Conservation (phyloP, 768 basidiomycete species). For the Nidularia pulvinata region DNA sequence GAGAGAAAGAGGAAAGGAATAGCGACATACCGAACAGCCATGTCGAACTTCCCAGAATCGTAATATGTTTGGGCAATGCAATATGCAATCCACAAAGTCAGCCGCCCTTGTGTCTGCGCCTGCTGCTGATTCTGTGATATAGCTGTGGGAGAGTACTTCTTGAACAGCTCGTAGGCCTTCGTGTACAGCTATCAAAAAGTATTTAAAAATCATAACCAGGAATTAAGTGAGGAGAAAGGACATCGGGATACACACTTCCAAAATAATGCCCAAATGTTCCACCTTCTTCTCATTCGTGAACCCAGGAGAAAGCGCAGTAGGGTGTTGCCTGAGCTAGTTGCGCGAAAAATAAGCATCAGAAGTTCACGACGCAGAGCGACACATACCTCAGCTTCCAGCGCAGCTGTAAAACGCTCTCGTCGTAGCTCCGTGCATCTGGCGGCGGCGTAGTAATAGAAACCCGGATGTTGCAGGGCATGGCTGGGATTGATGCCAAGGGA, state of each 20-base stretch:
- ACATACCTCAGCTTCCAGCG: slow-evolving; percentile 57
- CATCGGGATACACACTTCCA: slow-evolving; percentile 61
- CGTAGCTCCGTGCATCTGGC: slow-evolving; percentile 84
- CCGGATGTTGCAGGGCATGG: slow-evolving; percentile 86
- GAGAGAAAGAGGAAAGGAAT: neutral
- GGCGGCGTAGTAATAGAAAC: slow-evolving; percentile 90
- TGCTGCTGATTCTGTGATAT: slow-evolving; percentile 13
- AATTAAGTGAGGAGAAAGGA: too few species aligned
- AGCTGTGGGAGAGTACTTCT: slow-evolving; percentile 57
- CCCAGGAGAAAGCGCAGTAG: slow-evolving; percentile 55
- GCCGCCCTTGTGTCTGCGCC: slow-evolving; percentile 61
- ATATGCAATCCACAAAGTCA: slow-evolving; percentile 90
- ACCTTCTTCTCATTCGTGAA: slow-evolving; percentile 91
- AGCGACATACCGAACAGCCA: slow-evolving; percentile 74
- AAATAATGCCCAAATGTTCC: slow-evolving; percentile 78
- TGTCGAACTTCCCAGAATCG: slow-evolving; percentile 77
- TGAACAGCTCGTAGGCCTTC: slow-evolving; percentile 93
- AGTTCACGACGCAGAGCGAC: neutral
- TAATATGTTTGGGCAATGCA: slow-evolving; percentile 89
- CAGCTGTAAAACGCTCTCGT: slow-evolving; percentile 61
- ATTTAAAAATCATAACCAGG: neutral
- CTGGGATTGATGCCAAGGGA: slow-evolving; percentile 73
- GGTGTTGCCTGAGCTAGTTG: slow-evolving; percentile 24
- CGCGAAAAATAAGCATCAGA: neutral
- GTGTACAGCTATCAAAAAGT: slow-evolving; percentile 73